Conservation (phyloP, 495 filamentous ascomycete genomes). For the Geopyxis carbonaria region DNA sequence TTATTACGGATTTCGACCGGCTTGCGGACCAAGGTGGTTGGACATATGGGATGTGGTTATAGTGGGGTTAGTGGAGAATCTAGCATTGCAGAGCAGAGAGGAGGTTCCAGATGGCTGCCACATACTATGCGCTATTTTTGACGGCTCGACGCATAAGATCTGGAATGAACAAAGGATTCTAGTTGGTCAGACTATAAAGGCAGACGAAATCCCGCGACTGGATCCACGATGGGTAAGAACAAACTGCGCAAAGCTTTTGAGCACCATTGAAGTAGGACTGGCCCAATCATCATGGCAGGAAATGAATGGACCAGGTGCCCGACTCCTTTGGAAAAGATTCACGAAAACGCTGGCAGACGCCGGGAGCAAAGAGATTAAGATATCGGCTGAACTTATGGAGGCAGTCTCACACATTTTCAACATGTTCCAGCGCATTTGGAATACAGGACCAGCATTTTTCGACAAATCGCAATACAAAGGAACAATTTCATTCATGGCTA, state of each 20-base stretch:
- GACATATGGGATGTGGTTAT: conserved; percentile 67
- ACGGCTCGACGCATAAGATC: conserved; percentile 41
- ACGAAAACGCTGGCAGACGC: conserved; percentile 55
- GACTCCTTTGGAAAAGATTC: conserved; percentile 52
- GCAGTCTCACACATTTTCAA: conserved; percentile 57
- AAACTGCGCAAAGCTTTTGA: conserved; percentile 43
- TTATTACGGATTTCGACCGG: conserved; percentile 72
- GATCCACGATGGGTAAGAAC: conserved; percentile 80
- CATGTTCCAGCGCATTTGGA: conserved; percentile 52
- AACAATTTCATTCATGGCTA: conserved; percentile 38
- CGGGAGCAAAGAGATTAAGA: conserved; percentile 76
- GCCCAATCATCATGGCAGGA: conserved; percentile 37
- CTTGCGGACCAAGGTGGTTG: conserved; percentile 39
- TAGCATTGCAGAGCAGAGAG: conserved; percentile 29
- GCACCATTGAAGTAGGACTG: conserved; percentile 46
- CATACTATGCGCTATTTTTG: conserved; percentile 52
- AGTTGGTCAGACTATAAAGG: conserved; percentile 32
- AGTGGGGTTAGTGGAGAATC: conserved; percentile 33
- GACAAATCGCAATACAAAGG: conserved; percentile 8
- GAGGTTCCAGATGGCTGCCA: conserved; percentile 36
- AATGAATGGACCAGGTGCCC: conserved; percentile 27
- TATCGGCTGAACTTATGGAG: conserved; percentile 61
- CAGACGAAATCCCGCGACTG: conserved; percentile 58
- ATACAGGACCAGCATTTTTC: conserved; percentile 20
- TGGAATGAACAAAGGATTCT: conserved; percentile 61